Base-by-base conservation (phyloP, 2,329 filamentous ascomycete species). In the Trichophyton simii region DNA sequence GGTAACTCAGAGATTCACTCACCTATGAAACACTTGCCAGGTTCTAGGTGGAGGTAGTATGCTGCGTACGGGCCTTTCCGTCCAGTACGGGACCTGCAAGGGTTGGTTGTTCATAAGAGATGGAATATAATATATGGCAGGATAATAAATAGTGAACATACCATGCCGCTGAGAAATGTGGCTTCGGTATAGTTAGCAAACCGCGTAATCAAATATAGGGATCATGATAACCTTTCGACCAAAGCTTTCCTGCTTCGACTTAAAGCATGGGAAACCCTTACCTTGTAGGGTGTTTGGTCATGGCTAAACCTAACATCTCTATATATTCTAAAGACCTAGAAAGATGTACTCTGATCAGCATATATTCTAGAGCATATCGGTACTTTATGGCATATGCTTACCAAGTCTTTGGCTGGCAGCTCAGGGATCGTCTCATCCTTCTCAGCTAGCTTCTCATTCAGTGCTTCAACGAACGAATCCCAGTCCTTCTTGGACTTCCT, bases 251-350 rank as follows among this genome's bases (percentile, higher is more conserved):
- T n/a, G 3, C 25, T 34, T 55, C 8, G n/a, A 5, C 28, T 55
- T 25, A 11, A 55, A 36, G 6, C 3, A n/a, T 11, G 13, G 11
- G 18, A 25, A 48, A 34, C 54, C 65, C 78, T 68, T 75, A 88
- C 88, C 81, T 95, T 95, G 78, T 95, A 96, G 0, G 91, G 91
- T 1, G 89, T 94, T 20, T 83, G 87, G 69, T 95, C 86, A 67
- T 89, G 87, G 68, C 82, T 88, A 75, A 95, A 96, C 61, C 91
- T 84, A 50, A 94, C 82, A 68, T 96, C 91, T 67, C 91, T 81
- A 73, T 95, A 90, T 63, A 96, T 94, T 63, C 91, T 86, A 72
- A 92, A 95, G 57, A 90, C 78, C 82, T 84, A 65, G 25, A 8
- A 18, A 6, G n/a, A 57, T 13, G 31, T 18, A 57, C 7, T 4